phyloP scores from a whole-genome alignment of 2,329 filamentous ascomycete genomes.

The Xylaria sp. region DNA sequence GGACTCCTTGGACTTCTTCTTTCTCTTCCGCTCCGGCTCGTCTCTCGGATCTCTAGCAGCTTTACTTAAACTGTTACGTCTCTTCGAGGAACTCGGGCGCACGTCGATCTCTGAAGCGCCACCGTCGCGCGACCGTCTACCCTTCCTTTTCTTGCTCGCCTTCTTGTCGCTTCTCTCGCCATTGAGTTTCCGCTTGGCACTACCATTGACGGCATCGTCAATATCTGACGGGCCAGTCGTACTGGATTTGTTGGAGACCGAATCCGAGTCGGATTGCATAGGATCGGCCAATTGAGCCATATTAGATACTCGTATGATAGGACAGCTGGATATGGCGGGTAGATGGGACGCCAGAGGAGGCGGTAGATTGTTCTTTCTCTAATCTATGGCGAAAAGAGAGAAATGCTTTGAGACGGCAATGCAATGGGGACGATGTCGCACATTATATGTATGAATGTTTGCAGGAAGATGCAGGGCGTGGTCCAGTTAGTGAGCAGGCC shows the following conservation, averaged over 20 bases:
- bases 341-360: neutral
- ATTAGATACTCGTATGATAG: slow-evolving; percentile 6
- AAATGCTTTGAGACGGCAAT: neutral
- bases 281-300: slow-evolving; percentile 30
- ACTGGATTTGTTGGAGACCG: slow-evolving; percentile 17
- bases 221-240: slow-evolving; percentile 26
- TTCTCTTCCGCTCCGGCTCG: slow-evolving; percentile 39
- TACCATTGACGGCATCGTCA: slow-evolving; percentile 31
- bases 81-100: slow-evolving; percentile 33
- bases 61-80: slow-evolving; percentile 53
- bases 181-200: slow-evolving; percentile 10
- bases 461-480: neutral
- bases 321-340: slow-evolving; percentile 2
- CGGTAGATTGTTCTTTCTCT: neutral
- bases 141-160: slow-evolving; percentile 30
- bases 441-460: neutral
- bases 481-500: neutral
- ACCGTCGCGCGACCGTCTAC: slow-evolving; percentile 27
- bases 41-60: slow-evolving; percentile 58
- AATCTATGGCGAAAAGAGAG: neutral
- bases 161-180: slow-evolving; percentile 29
- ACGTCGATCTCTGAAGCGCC: slow-evolving; percentile 32
- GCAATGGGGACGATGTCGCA: neutral
- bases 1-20: slow-evolving; percentile 32
- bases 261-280: slow-evolving; percentile 14